Base-by-base conservation (phyloP, 306 rosid species). In the Cicer bijugum region DNA sequence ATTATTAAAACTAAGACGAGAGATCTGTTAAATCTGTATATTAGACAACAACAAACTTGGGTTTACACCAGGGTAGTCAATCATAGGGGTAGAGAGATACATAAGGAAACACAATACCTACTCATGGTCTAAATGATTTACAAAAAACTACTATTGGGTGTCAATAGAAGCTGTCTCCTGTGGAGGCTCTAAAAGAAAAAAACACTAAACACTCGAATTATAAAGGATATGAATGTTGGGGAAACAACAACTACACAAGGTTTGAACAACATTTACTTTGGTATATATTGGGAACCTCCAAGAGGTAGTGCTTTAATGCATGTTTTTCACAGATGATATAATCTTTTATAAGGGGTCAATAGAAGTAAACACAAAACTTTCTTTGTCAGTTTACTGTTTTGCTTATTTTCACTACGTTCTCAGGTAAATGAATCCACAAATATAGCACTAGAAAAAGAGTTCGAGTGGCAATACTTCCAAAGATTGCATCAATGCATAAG, bases 351-450 rank as follows among this genome's bases (percentile, higher is more conserved):
- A 58, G 28, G 14, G 19, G 45, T 63, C 9, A 1, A 39, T 10
- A 74, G 9, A 37, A 50, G 78, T 59, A 73, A 56, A 67, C 59
- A 67, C 48, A 2, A 74, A 38, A 48, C 47, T 70, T 50, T 61
- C 9, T 23, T 69, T 47, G 52, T 8, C 4, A 66, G 56, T 11
- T 55, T n/a, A 67, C 45, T 5, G 11, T 23, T 78, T 62, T 12
- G 52, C 68, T 71, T 43, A 43, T 40, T 12, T 79, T 53, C 37
- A 11, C n/a, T 47, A 64, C 59, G 69, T 61, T 11, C 19, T 70
- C 14, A 47, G 5, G 67, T 71, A 72, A 67, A 77, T 8, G 59
- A 6, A 50, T 75, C 71, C 47, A 70, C 57, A 81, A 28, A 69
- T 19, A 64, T 46, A 65, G 81, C 63, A 66, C 37, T 66, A 67